Evolutionary conservation across 169 alveolate species (phyloP).

Genomic region (Eimeria praecox): DNA sequence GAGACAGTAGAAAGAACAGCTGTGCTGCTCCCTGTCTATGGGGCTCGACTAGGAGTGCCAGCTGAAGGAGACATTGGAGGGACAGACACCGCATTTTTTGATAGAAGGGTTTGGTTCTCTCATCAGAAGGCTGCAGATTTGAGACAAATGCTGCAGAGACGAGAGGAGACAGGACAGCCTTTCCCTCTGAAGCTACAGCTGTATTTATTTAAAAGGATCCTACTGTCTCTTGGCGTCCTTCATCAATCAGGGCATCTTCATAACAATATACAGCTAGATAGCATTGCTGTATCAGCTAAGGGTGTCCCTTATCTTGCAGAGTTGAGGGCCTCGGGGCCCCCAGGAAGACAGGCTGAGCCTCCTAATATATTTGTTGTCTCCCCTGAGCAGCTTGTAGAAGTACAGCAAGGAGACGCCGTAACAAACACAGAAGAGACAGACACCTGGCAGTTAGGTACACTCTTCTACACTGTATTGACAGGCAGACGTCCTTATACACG

Average conservation of each 20-base stretch:
- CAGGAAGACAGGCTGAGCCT: background rate
- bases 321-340: slow-evolving; percentile 1
- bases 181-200: slow-evolving; percentile 8
- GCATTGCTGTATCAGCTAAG: background rate
- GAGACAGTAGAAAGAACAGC: slow-evolving; percentile 23
- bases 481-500: background rate
- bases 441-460: slow-evolving; percentile 33
- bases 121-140: background rate
- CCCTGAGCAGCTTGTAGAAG: background rate
- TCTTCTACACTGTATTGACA: background rate
- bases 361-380: background rate
- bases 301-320: slow-evolving; percentile 9
- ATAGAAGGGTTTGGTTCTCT: slow-evolving; percentile 11
- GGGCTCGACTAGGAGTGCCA: background rate
- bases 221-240: slow-evolving; percentile 13
- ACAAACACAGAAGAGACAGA: slow-evolving; percentile 34
- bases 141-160: background rate
- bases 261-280: background rate
- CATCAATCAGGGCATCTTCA: background rate
- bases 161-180: background rate
- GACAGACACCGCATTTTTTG: slow-evolving; percentile 17
- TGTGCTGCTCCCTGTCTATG: slow-evolving; percentile 17
- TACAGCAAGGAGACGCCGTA: background rate
- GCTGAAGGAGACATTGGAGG: slow-evolving; percentile 33
- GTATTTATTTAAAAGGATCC: background rate